Conservation (phyloP, 148 eudicot species). For the Rhododendron ovatum region DNA sequence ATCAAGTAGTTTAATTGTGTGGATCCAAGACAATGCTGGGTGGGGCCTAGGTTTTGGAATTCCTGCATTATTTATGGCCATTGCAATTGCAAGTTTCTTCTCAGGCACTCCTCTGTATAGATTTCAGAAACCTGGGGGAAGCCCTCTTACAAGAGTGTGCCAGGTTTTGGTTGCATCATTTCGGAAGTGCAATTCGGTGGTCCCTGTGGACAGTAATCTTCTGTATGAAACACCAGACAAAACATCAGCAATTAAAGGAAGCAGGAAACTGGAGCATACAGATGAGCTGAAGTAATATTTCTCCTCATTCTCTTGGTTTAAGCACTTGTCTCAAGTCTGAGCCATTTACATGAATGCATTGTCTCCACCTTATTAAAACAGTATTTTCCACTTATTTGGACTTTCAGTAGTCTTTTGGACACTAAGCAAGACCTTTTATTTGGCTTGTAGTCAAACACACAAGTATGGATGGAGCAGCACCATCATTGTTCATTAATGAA, state of each 20-base stretch:
- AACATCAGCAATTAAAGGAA: constrained; percentile 51
- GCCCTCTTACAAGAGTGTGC: constrained; percentile 63
- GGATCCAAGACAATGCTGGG: constrained; percentile 65
- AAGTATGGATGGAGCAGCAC: background rate
- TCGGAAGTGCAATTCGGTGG: constrained; percentile 33
- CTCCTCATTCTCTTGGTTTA: background rate
- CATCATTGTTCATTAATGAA: background rate
- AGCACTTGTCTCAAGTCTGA: background rate
- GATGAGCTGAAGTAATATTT: constrained; percentile 49
- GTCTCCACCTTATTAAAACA: background rate
- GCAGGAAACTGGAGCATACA: constrained; percentile 58
- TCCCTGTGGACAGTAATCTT: constrained; percentile 40
- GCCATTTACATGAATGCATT: background rate
- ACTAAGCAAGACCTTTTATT: background rate
- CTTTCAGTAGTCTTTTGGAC: background rate
- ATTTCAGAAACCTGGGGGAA: constrained; percentile 66
- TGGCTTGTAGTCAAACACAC: background rate
- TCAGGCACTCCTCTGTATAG: constrained; percentile 53
- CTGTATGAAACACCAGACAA: constrained; percentile 48
- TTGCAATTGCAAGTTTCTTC: constrained; percentile 57
- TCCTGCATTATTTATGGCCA: constrained; percentile 55
- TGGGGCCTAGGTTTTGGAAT: constrained; percentile 72
- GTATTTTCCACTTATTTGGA: background rate
- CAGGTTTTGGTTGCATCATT: constrained; percentile 60
- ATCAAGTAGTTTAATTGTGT: constrained; percentile 52